Evolutionary conservation across 2,329 filamentous ascomycete genomes (phyloP).

Genomic region (Clathrospora elynae): DNA sequence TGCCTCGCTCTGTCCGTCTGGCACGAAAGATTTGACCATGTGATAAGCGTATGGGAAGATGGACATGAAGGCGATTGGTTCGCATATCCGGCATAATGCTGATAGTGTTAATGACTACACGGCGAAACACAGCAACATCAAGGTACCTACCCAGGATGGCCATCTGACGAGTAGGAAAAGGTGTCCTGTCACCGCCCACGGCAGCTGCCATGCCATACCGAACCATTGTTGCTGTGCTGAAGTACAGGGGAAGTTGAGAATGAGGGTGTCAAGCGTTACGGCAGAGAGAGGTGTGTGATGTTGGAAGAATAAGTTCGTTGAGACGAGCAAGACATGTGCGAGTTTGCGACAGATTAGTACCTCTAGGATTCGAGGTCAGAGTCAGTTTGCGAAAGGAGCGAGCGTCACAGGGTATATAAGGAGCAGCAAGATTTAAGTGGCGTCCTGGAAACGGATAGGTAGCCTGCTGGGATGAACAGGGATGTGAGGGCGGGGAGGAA

Average conservation of each 20-base stretch:
- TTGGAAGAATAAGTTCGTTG: constrained; percentile 14
- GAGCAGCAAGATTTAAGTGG: constrained; percentile 49
- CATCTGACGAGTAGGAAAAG: constrained; percentile 64
- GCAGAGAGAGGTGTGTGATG: constrained; percentile 11
- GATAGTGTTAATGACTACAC: constrained; percentile 9
- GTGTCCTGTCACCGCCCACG: constrained; percentile 42
- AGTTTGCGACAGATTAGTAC: constrained; percentile 33
- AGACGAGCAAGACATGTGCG: constrained; percentile 42
- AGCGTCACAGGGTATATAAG: constrained; percentile 48
- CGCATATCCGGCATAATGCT: constrained; percentile 95
- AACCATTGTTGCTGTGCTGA: constrained; percentile 33
- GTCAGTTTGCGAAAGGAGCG: constrained; percentile 37
- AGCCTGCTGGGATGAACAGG: constrained; percentile 42
- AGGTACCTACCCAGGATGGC: constrained; percentile 57
- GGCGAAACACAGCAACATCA: neutral
- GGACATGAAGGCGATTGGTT: constrained; percentile 99
- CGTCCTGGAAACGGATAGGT: constrained; percentile 46
- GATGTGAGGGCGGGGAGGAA: constrained; percentile 47
- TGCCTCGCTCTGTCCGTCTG: constrained; percentile 76
- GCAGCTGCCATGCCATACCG: constrained; percentile 35
- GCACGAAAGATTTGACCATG: constrained; percentile 91
- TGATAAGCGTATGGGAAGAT: constrained; percentile 98
- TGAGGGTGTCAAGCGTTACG: constrained; percentile 12
- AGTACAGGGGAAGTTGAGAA: constrained; percentile 1
- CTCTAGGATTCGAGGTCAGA: constrained; percentile 31